Evolutionary conservation across 352 stramenopile species (phyloP), one percentile per base, ranked within the genome.

Genomic region (Pythium brachiatum): DNA sequence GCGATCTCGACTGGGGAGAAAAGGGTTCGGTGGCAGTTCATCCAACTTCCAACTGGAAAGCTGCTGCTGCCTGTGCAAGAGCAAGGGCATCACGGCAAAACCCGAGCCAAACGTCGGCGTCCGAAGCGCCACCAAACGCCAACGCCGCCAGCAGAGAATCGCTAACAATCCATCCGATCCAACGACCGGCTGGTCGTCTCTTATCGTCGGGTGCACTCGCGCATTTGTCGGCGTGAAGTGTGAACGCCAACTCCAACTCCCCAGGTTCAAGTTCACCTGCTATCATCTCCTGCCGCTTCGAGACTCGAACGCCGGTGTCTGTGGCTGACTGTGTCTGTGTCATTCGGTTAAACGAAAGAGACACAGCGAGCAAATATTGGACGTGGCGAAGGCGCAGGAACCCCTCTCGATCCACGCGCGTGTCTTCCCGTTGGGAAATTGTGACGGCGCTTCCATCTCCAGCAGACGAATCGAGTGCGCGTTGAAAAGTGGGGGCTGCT

Each of bases 181-280:
- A 46, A 23, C 41, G 21, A 27, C 41, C 41, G 41, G 41, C 41
- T 48, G 41, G 41, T 48, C n/a, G 18, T 48, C 18, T 48, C 31
- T 46, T 23, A 32, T 53, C 48, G 21, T 36, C 21, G 27, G 6
- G 27, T 27, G 38, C 23, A 46, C 32, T 25, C 51, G 23, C 27
- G 16, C 31, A 56, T 46, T 32, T 34, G 4, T 23, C 50, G 23
- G 7, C 18, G 9, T 20, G 20, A 18, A 51, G 3, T 51, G 15
- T 23, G 44, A 4, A 20, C 50, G 31, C 13, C 15, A 55, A 20
- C 48, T n/a, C 20, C 29, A 43, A 43, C 31, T 46, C 20, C 51
- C 51, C 32, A 68, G 43, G 62, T 69, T 69, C 62, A 69, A 69
- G 55, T 60, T 64, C 56, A 60, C 39, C 52, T 21, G 18, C 38